Conservation (phyloP, 23 red algal species). For the Agarophyton chilense region DNA sequence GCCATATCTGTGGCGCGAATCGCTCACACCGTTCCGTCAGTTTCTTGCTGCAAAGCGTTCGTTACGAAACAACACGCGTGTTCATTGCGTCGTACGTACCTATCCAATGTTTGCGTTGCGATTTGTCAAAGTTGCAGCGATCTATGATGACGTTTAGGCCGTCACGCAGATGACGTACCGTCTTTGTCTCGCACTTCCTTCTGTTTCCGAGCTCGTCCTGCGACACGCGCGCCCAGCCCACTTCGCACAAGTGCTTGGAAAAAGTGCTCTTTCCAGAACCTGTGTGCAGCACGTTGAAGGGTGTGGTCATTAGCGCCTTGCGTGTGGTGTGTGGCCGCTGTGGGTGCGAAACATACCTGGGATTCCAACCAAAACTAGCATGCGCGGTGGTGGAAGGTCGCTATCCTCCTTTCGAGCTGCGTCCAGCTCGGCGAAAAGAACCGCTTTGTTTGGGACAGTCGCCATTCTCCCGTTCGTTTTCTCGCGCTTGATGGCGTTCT, state of each 20-base stretch:
- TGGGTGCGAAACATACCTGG: conserved; percentile 19
- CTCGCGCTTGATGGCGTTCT: too few relatives aligned
- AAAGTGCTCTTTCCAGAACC: conserved; percentile 63
- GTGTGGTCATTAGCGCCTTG: neutral
- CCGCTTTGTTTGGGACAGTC: neutral
- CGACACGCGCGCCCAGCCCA: neutral
- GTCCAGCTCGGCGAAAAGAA: neutral
- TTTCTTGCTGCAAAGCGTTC: too few relatives aligned
- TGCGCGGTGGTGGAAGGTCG: neutral
- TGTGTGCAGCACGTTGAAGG: neutral
- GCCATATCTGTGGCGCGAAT: neutral
- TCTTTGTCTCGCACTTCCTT: neutral
- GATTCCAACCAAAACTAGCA: conserved; percentile 51
- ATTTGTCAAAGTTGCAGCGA: conserved; percentile 58
- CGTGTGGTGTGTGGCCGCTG: neutral
- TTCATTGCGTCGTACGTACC: neutral
- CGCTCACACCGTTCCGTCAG: neutral
- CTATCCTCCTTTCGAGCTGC: neutral
- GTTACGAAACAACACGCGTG: too few relatives aligned
- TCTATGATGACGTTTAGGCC: conserved; percentile 45
- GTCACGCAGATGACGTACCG: neutral
- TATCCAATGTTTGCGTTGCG: conserved; percentile 61
- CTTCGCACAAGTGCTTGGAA: conserved; percentile 1
- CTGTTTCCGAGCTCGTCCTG: conserved; percentile 54
- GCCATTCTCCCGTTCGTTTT: neutral